Conservation (phyloP, 805 yeast genomes). For the Grigorovia yakushimaensis region DNA sequence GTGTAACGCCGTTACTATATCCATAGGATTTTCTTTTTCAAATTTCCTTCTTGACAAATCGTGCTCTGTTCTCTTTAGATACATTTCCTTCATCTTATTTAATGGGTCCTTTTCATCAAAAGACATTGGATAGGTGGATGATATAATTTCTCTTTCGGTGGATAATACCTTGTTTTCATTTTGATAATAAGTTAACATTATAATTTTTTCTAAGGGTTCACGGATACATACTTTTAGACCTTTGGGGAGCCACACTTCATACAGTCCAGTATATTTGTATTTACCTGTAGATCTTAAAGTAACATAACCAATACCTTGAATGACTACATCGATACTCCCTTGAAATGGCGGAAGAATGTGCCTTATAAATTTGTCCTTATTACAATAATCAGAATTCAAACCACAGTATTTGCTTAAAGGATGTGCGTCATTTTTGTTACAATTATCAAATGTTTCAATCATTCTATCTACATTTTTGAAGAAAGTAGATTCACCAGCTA, state of each 20-base stretch:
- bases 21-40: slow-evolving; percentile 12
- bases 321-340: slow-evolving; percentile 56
- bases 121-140: slow-evolving; percentile 22
- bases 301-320: slow-evolving; percentile 56
- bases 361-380: slow-evolving; percentile 27
- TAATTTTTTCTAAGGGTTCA: slow-evolving; percentile 35
- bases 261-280: slow-evolving; percentile 27
- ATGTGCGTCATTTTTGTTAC: slow-evolving; percentile 19
- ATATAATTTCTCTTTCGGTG: slow-evolving; percentile 17
- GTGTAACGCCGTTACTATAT: slow-evolving; percentile 9
- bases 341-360: slow-evolving; percentile 61
- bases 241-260: slow-evolving; percentile 45
- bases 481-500: slow-evolving; percentile 33
- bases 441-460: slow-evolving; percentile 18
- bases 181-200: slow-evolving; percentile 15
- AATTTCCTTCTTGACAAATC: slow-evolving; percentile 16
- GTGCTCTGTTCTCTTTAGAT: slow-evolving; percentile 17
- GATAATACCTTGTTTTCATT: slow-evolving; percentile 30
- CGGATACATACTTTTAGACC: slow-evolving; percentile 47
- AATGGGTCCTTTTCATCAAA: slow-evolving; percentile 15
- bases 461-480: slow-evolving; percentile 29
- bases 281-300: slow-evolving; percentile 52
- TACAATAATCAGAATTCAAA: slow-evolving; percentile 7
- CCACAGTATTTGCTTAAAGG: slow-evolving; percentile 26
- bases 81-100: slow-evolving; percentile 20